Base-by-base conservation (phyloP, 306 rosid species). In the Rosa lucieae region DNA sequence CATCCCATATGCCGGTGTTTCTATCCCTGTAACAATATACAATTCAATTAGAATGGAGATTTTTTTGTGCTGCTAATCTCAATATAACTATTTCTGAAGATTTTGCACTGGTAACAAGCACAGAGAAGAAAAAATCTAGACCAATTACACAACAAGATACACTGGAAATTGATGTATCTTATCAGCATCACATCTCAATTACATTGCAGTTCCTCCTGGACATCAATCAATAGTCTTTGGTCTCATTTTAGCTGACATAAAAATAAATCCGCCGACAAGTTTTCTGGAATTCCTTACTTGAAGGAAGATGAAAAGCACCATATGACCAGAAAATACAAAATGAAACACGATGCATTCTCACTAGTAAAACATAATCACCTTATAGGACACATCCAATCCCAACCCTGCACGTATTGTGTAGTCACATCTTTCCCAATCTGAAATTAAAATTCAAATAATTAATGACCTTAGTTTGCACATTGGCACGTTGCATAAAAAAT, bases 301-400 rank as follows among this genome's bases (percentile, higher is more conserved):
- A 46, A 20, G 23, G 40, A 49, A 32, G 29, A 67, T 51, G 29
- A 21, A 46, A 76, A 62, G 55, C 12, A 26, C 5, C 47, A 0
- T 1, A 2, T 29, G 32, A 37, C 3, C 44, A 66, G 37, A 66
- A 59, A 9, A 35, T 17, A 17, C 29, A 7, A 82, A 73, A n/a
- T 11, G 72, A 29, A 49, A 67, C 82, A 77, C 56, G 47, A 32
- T 39, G 47, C 53, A 72, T 78, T 75, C 49, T 49, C 75, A 72
- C 21, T 46, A 21, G 47, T 63, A 69, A 78, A 47, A 76, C 53
- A 72, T 70, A 78, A 80, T 89, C 88, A 94, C 99, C 99, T 94
- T 88, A 94, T 94, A 79, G 99, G 99, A 88, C 92, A 85, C 76
- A 94, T 92, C 99, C 97, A 92, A 82, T 94, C 97, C 99, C 99